A percentile compares a stretch with the other conserved stretches of the same genome.
These are phyloP conservation scores for Talaromyces rugulosus DNA, from an alignment of 2,329 filamentous ascomycete species.

Conservation along the genomic window DNA sequence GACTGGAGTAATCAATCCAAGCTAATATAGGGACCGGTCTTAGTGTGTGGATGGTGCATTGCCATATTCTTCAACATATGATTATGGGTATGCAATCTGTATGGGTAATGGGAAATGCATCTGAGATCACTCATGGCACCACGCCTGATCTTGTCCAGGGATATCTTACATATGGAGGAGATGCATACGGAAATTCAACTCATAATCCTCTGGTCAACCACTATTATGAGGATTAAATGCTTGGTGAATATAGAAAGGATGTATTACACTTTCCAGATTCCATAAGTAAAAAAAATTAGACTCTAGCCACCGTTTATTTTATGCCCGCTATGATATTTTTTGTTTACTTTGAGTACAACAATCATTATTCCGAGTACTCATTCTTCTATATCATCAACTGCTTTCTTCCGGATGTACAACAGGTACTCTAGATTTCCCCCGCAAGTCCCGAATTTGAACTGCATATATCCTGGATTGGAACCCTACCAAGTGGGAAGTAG, in stretches of 20 bases:
- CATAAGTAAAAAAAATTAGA: background rate
- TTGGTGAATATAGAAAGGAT: background rate
- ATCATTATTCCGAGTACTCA: too few species aligned
- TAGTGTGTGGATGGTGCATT: constrained; percentile 48
- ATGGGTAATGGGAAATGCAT: constrained; percentile 43
- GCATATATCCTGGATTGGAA: too few species aligned
- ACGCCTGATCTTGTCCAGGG: constrained; percentile 31
- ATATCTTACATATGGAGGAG: constrained; percentile 43
- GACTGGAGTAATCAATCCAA: too few species aligned
- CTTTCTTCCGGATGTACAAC: too few species aligned
- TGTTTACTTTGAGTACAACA: too few species aligned
- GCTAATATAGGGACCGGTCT: background rate
- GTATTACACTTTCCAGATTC: background rate
- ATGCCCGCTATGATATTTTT: too few species aligned
- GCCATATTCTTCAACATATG: constrained; percentile 48
- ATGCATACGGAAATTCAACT: constrained; percentile 36
- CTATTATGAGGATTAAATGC: constrained; percentile 1
- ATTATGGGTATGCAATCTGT: constrained; percentile 46
- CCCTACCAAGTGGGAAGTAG: too few species aligned
- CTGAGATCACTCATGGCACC: constrained; percentile 31
- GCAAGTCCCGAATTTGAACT: too few species aligned
- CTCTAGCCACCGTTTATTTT: too few species aligned
- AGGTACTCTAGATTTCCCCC: too few species aligned
- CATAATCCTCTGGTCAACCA: constrained; percentile 16
- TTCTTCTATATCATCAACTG: too few species aligned